Base-by-base conservation (phyloP, 768 basidiomycete species). In the Agaricus blazei region DNA sequence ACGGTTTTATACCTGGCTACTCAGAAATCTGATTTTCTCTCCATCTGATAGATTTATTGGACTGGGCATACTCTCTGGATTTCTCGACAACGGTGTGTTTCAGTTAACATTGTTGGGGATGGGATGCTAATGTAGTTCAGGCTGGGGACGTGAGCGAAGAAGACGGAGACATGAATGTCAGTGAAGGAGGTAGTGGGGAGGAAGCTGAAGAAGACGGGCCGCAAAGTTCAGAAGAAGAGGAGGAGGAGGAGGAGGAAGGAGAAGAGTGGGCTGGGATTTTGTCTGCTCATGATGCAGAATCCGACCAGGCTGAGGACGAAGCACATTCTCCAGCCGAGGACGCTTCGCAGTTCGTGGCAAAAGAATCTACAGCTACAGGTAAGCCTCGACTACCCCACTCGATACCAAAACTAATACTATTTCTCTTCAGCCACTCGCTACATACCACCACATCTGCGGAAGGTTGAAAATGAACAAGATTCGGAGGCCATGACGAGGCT, bases 401-500 rank as follows among this genome's bases (percentile, higher is more conserved):
- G 42, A 42, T 45, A 11, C 5, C 12, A 19, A 40, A 19, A 23
- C 24, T 49, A 54, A 60, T 43, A 50, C 46, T 11, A 29, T 14
- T 8, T 34, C 38, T 7, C 43, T 50, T 36, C 57, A 77, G 79
- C 67, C 4, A 76, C 78, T 28, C 54, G 48, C 26, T 97, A 96
- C 65, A 68, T 94, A n/a, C 93, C 93, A 0, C 93, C 94, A 1
- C 84, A 90, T 62, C 70, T 93, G 2, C 80, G 91, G 31, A 76
- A 78, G 40, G 59, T 52, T 6, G 63, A 66, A 29, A 37, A 50
- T 38, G 57, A 60, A 24, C 60, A 63, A 58, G 65, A 67, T 19
- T 72, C 76, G 2, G 75, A 75, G 38, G 69, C 68, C 14, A 63
- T 72, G 26, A 58, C 75, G 11, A 90, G 88, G 68, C 75, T 97